Conservation (phyloP, 805 yeast genomes). For the Yamadazyma philogaea region DNA sequence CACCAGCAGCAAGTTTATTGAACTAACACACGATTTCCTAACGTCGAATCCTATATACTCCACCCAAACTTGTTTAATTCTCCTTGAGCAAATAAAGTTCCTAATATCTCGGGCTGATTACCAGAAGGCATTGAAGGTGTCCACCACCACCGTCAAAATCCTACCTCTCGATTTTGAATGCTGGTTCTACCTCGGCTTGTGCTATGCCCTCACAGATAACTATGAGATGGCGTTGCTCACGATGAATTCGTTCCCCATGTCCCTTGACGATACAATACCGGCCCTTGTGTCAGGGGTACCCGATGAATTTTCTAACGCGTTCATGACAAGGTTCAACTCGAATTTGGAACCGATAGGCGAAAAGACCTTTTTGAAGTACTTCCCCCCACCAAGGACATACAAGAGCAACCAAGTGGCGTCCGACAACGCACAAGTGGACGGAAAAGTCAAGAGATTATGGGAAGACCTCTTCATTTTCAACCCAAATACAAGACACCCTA, state of each 20-base stretch:
- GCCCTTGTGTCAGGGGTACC: constrained; percentile 22
- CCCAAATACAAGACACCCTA: constrained; percentile 33
- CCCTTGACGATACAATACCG: constrained; percentile 35
- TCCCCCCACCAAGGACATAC: constrained; percentile 25
- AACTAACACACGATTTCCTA: constrained; percentile 21
- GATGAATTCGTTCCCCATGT: constrained; percentile 67
- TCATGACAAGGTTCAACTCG: constrained; percentile 16
- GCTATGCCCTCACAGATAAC: constrained; percentile 55
- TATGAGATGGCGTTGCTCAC: constrained; percentile 60
- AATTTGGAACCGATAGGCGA: constrained; percentile 26
- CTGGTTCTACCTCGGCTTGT: constrained; percentile 65
- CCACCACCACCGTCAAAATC: constrained; percentile 57
- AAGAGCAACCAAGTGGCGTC: neutral
- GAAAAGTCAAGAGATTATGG: constrained; percentile 35
- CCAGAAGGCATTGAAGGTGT: constrained; percentile 55
- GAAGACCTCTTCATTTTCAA: constrained; percentile 25
- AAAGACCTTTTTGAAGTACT: constrained; percentile 24
- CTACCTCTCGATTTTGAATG: constrained; percentile 75
- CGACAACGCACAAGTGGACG: constrained; percentile 12
- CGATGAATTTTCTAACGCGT: constrained; percentile 24
- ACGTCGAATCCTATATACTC: constrained; percentile 11
- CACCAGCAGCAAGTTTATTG: constrained; percentile 23
- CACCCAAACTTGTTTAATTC: constrained; percentile 55
- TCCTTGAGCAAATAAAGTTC: constrained; percentile 63
- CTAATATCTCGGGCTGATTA: constrained; percentile 52